Conservation (phyloP, 2,329 filamentous ascomycete species). For the Fusarium floridanum region DNA sequence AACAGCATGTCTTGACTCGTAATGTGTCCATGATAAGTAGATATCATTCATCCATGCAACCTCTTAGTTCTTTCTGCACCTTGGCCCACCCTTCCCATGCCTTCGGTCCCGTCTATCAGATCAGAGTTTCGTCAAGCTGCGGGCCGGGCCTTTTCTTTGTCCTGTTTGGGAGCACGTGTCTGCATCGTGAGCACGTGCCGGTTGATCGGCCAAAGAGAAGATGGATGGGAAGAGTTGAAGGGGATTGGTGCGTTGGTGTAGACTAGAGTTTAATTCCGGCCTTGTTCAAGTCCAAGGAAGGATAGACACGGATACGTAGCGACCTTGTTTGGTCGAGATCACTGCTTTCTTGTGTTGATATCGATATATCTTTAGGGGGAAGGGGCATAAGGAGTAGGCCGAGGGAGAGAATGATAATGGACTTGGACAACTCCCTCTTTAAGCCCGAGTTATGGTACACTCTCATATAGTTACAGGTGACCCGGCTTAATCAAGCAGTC, state of each 20-base stretch:
- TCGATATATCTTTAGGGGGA: background rate
- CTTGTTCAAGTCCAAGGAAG: background rate
- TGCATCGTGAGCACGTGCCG: constrained; percentile 15
- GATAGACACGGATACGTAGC: background rate
- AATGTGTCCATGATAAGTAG: background rate
- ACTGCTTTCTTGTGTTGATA: background rate
- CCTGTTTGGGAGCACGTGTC: background rate
- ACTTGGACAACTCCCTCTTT: background rate
- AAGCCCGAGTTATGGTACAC: background rate
- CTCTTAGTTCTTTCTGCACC: background rate
- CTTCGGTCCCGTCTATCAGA: background rate
- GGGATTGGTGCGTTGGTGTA: constrained; percentile 5
- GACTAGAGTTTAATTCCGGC: background rate
- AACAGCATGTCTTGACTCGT: background rate
- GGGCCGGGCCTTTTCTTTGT: constrained; percentile 40
- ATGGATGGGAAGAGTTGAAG: constrained; percentile 3
- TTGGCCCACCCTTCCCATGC: background rate
- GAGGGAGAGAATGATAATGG: background rate
- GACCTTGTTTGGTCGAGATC: background rate
- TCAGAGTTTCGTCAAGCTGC: constrained; percentile 36
- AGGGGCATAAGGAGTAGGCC: background rate
- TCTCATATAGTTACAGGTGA: background rate
- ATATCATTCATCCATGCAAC: background rate
- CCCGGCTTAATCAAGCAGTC: background rate
- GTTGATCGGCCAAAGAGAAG: background rate